These are phyloP conservation scores for Aquilaria malaccensis DNA, from an alignment of 345 rosid genomes.

Conservation along the genomic window DNA sequence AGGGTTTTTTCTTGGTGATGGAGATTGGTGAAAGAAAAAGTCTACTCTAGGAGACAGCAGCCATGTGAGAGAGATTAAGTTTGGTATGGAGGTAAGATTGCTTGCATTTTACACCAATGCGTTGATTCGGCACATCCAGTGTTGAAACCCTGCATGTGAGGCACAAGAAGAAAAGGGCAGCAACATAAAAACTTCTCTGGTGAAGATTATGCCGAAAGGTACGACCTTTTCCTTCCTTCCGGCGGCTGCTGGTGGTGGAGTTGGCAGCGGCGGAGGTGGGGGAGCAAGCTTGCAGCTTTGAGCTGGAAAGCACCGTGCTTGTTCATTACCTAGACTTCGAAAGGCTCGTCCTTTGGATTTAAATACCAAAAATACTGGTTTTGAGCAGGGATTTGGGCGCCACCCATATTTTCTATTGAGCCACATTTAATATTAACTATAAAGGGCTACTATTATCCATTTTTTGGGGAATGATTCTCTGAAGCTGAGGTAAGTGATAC, in stretches of 20 bases:
- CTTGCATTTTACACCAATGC: conserved; percentile 45
- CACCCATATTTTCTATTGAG: conserved; percentile 21
- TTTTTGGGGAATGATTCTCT: not conserved
- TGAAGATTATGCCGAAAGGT: not conserved
- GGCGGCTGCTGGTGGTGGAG: not conserved
- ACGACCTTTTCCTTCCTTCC: no score
- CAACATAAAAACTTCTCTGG: conserved; percentile 12
- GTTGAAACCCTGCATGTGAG: conserved; percentile 43
- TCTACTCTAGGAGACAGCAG: conserved; percentile 40
- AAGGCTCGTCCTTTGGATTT: conserved; percentile 8
- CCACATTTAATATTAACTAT: conserved; percentile 1
- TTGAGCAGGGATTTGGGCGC: conserved; percentile 31
- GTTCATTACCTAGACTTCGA: conserved; percentile 16
- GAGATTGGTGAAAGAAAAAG: conserved; percentile 14
- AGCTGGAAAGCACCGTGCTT: conserved; percentile 16
- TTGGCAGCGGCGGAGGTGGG: not conserved
- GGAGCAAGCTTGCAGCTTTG: conserved; percentile 15
- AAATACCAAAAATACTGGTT: conserved; percentile 6
- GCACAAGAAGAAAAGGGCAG: conserved; percentile 13
- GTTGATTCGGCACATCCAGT: conserved; percentile 21
- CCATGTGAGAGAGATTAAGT: conserved; percentile 33
- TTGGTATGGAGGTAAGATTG: conserved; percentile 17
- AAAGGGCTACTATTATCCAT: no score
- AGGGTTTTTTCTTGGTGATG: conserved; percentile 1
- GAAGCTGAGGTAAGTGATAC: not conserved